phyloP scores from a whole-genome alignment of 1,139 yeast genomes.

The Taphrina populina region DNA sequence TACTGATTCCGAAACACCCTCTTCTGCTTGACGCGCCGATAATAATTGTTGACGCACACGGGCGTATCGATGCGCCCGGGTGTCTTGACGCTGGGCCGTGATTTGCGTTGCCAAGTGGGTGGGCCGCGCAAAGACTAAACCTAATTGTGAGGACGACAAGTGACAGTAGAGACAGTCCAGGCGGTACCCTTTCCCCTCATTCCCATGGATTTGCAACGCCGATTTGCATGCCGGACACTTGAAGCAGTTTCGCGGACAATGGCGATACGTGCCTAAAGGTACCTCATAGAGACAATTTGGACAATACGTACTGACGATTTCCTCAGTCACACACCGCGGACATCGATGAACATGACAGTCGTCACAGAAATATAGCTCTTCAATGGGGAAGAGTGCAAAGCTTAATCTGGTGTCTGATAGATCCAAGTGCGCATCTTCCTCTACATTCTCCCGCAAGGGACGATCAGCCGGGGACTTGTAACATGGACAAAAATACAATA shows the following conservation, averaged over 20 bases:
- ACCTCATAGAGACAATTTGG: slow-evolving; percentile 40
- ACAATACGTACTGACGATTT: slow-evolving; percentile 39
- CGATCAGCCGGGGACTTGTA: slow-evolving; percentile 20
- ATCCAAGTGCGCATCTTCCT: slow-evolving; percentile 1
- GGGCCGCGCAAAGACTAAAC: slow-evolving; percentile 33
- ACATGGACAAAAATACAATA: slow-evolving; percentile 13
- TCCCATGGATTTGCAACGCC: slow-evolving; percentile 30
- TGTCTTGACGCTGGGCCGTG: slow-evolving; percentile 1
- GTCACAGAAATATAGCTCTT: slow-evolving; percentile 39
- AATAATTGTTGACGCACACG: background rate
- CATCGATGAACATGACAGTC: slow-evolving; percentile 39
- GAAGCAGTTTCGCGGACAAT: slow-evolving; percentile 39
- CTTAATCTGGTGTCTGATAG: slow-evolving; percentile 17
- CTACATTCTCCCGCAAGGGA: background rate
- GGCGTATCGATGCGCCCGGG: background rate
- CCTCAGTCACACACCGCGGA: slow-evolving; percentile 40
- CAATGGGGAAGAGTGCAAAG: slow-evolving; percentile 38
- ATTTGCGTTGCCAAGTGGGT: slow-evolving; percentile 31
- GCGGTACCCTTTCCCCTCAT: slow-evolving; percentile 6
- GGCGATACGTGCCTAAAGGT: slow-evolving; percentile 17
- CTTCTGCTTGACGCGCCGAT: background rate
- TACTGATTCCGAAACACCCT: background rate
- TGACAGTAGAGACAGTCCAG: slow-evolving; percentile 39
- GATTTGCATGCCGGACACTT: slow-evolving; percentile 38
- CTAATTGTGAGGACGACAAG: slow-evolving; percentile 37